Percentiles rank a stretch among this genome's conserved stretches.
Evolutionary conservation across 768 basidiomycete species (phyloP).

Genomic region (Boletus subcaerulescens): DNA sequence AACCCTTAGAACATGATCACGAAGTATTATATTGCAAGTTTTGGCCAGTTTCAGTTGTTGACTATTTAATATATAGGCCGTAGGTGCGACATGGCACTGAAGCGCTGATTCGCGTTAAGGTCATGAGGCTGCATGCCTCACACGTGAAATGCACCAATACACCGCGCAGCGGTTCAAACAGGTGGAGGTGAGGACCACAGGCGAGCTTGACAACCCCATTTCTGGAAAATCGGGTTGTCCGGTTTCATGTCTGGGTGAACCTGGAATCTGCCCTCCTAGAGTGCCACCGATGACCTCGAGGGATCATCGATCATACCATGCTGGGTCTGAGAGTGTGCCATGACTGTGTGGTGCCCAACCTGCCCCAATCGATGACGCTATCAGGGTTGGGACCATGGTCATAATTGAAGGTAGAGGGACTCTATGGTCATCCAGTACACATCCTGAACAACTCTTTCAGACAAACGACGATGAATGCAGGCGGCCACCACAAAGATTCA

Average conservation of each 20-base stretch:
- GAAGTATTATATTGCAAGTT: too few species aligned
- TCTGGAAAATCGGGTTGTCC: slow-evolving; percentile 51
- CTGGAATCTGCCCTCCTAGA: slow-evolving; percentile 84
- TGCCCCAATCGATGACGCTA: slow-evolving; percentile 71
- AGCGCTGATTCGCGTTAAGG: not conserved
- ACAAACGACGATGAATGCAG: slow-evolving; percentile 83
- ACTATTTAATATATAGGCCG: slow-evolving; percentile 10
- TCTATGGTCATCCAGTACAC: slow-evolving; percentile 46
- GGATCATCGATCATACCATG: slow-evolving; percentile 56
- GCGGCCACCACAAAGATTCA: slow-evolving; percentile 85
- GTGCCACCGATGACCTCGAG: slow-evolving; percentile 74
- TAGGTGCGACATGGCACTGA: not conserved
- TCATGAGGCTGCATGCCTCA: not conserved
- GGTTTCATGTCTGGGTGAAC: slow-evolving; percentile 80
- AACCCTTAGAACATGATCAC: too few species aligned
- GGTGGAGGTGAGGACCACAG: slow-evolving; percentile 12
- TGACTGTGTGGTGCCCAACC: slow-evolving; percentile 56
- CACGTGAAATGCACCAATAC: not conserved
- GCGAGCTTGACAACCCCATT: slow-evolving; percentile 28
- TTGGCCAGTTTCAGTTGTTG: not conserved
- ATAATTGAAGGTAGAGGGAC: slow-evolving; percentile 57
- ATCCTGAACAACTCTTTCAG: slow-evolving; percentile 67
- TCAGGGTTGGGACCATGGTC: slow-evolving; percentile 74
- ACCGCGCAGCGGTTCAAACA: slow-evolving; percentile 12
- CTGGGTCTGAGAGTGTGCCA: slow-evolving; percentile 69